These are phyloP conservation scores for Chrysoporthe puriensis DNA, from an alignment of 2,329 filamentous ascomycete species.

Conservation along the genomic window DNA sequence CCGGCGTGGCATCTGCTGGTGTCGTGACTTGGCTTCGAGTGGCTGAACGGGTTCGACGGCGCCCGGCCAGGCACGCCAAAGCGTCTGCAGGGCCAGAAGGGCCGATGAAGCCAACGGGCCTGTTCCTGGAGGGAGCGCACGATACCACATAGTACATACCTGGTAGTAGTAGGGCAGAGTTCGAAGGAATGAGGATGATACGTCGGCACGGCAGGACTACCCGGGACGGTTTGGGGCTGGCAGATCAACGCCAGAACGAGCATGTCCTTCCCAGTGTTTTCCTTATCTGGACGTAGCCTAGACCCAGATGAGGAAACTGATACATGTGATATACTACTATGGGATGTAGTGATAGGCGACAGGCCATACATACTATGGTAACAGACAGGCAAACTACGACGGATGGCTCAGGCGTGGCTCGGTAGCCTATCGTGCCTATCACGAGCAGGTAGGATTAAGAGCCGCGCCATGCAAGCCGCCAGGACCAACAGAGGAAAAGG, in stretches of 20 bases:
- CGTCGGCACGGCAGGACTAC: background rate
- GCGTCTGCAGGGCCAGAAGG: background rate
- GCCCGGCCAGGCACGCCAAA: background rate
- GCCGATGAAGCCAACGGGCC: background rate
- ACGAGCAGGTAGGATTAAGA: background rate
- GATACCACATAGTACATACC: background rate
- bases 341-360: background rate
- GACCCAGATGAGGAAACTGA: slow-evolving; percentile 4
- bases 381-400: background rate
- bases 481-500: background rate
- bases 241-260: background rate
- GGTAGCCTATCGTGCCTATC: background rate
- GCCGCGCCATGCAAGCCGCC: background rate
- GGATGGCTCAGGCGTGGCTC: background rate
- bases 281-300: background rate
- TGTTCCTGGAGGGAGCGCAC: background rate
- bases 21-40: background rate
- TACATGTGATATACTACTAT: too few relatives aligned
- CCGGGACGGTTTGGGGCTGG: background rate
- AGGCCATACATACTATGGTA: background rate
- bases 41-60: background rate
- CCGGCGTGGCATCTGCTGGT: slow-evolving; percentile 1
- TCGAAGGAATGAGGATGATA: background rate
- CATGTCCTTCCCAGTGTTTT: background rate
- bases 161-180: background rate